A percentile compares a stretch with the other conserved stretches of the same genome.
Evolutionary conservation across 2,329 filamentous ascomycete genomes (phyloP).

Genomic region (Claviceps fusiformis): DNA sequence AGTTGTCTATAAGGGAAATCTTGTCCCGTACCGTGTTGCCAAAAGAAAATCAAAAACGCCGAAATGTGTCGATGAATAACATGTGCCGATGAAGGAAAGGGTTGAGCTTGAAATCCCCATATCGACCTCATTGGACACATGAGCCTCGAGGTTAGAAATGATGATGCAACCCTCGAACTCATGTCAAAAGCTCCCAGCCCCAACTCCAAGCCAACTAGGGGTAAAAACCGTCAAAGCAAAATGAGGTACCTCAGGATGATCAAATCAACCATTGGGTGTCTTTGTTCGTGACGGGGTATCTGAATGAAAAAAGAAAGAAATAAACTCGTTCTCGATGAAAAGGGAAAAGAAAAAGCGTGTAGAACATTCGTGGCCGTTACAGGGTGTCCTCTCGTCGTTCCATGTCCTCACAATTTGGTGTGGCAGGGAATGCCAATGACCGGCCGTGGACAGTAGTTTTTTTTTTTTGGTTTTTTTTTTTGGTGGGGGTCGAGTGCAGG

Average conservation of each 20-base stretch:
- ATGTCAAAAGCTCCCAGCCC: background rate
- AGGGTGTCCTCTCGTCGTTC: constrained; percentile 7
- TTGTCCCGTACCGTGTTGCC: background rate
- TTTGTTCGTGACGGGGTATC: constrained; percentile 26
- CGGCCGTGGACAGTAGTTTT: background rate
- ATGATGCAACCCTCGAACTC: too few relatives aligned
- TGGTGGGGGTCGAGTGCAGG: too few relatives aligned
- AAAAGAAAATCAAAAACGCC: constrained; percentile 16
- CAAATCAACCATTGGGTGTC: constrained; percentile 14
- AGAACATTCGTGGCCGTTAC: constrained; percentile 22
- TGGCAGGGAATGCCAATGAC: background rate
- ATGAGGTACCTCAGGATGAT: constrained; percentile 13
- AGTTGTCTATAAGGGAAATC: constrained; percentile 1
- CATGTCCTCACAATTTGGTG: background rate
- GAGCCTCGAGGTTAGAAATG: background rate
- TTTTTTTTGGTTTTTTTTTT: too few relatives aligned
- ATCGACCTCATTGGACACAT: background rate
- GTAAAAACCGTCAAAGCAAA: constrained; percentile 4
- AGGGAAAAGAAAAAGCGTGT: constrained; percentile 9
- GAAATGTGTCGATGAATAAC: constrained; percentile 19
- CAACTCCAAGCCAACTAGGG: background rate
- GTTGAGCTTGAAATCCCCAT: background rate
- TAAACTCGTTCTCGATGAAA: constrained; percentile 19
- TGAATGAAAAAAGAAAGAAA: constrained; percentile 19
- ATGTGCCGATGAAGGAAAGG: constrained; percentile 10